Conservation (phyloP, 192 early-diverging fungal genomes). For the Hyaloraphidium curvatum region DNA sequence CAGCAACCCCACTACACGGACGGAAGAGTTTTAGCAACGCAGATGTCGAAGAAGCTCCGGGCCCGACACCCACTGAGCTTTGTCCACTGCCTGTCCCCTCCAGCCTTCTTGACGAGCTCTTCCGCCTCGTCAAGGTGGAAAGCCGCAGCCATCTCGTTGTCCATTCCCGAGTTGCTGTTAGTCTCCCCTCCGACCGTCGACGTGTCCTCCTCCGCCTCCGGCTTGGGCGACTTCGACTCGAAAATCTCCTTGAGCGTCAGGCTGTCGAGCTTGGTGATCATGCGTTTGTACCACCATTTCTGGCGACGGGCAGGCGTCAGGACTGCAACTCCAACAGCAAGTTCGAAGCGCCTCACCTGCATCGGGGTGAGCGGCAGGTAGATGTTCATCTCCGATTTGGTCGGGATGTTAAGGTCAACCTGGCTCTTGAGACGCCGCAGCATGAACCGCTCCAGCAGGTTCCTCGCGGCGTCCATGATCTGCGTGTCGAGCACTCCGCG, state of each 20-base stretch:
- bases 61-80: too few relatives aligned
- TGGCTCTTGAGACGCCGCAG: conserved; percentile 15
- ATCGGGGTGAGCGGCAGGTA: not conserved
- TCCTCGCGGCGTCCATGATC: conserved; percentile 11
- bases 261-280: conserved; percentile 17
- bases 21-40: too few relatives aligned
- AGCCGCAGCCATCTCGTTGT: not conserved
- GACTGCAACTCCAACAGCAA: too few relatives aligned
- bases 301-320: conserved; percentile 17
- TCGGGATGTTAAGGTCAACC: conserved; percentile 22
- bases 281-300: conserved; percentile 21
- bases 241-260: conserved; percentile 16
- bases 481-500: conserved; percentile 12
- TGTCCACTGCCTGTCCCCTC: not conserved
- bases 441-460: conserved; percentile 20
- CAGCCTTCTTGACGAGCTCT: not conserved
- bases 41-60: too few relatives aligned
- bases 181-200: too few relatives aligned
- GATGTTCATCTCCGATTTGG: conserved; percentile 20
- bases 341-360: too few relatives aligned
- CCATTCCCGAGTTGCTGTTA: too few relatives aligned
- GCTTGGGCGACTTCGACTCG: not conserved
- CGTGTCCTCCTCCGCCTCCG: too few relatives aligned
- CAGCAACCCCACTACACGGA: not conserved
- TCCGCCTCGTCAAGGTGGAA: not conserved